These are phyloP conservation scores for Euphorbia tirucalli DNA, from an alignment of 345 rosid genomes.

Conservation along the genomic window DNA sequence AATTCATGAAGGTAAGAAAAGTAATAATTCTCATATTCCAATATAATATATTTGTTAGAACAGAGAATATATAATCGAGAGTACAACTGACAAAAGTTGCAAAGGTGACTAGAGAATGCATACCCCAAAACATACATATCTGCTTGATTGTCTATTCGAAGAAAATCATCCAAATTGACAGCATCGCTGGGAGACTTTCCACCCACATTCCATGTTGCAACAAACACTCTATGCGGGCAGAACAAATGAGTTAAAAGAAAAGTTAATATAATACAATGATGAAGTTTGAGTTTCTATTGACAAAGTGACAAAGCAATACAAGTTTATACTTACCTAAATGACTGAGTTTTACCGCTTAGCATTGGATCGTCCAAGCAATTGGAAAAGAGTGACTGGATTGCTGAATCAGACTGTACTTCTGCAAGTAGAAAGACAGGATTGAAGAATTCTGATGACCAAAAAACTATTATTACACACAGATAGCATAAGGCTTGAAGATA, in stretches of 20 bases:
- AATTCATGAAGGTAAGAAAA: no score
- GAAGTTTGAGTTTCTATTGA: not conserved
- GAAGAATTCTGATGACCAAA: conserved; percentile 5
- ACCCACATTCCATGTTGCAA: conserved; percentile 98
- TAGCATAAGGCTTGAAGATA: not conserved
- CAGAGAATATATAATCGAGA: no score
- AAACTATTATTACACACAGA: not conserved
- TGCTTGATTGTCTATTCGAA: conserved; percentile 51
- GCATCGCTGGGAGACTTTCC: conserved; percentile 73
- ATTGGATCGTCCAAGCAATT: conserved; percentile 28
- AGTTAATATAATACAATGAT: not conserved
- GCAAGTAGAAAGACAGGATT: conserved; percentile 25
- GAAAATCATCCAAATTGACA: conserved; percentile 67
- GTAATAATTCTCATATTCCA: no score
- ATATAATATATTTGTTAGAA: no score
- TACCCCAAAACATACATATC: conserved; percentile 92
- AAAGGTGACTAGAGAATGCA: conserved; percentile 1
- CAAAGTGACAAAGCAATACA: not conserved
- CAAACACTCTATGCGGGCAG: conserved; percentile 55
- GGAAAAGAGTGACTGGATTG: no score
- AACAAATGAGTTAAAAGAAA: not conserved
- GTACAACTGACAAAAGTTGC: no score
- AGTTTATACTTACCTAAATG: conserved; percentile 48
- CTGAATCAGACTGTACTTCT: no score
- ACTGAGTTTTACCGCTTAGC: conserved; percentile 42